phyloP scores from a whole-genome alignment of 208 protist genomes.

The Blastocrithidia nonstop region DNA sequence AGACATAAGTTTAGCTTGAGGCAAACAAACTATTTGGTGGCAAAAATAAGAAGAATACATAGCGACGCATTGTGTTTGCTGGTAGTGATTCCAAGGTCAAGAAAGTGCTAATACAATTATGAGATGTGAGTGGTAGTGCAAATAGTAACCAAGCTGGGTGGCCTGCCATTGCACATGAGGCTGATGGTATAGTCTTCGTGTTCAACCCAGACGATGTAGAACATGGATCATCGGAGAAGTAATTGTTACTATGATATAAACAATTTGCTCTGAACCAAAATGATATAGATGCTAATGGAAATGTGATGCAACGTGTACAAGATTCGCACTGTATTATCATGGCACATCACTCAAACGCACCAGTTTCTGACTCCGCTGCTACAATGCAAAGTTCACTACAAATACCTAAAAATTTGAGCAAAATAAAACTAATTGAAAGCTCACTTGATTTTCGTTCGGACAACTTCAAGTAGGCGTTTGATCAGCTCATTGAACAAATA shows the following conservation, averaged over 20 bases:
- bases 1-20: slow-evolving; percentile 69
- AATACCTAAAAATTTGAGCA: slow-evolving; percentile 67
- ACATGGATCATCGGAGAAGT: slow-evolving; percentile 57
- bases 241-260: slow-evolving; percentile 84
- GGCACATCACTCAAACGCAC: slow-evolving; percentile 52
- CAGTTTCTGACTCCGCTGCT: slow-evolving; percentile 4
- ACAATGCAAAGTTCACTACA: slow-evolving; percentile 7
- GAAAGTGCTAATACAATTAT: slow-evolving; percentile 60
- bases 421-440: slow-evolving; percentile 54
- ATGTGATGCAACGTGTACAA: slow-evolving; percentile 34
- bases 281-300: slow-evolving; percentile 47
- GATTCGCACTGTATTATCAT: slow-evolving; percentile 61
- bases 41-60: slow-evolving; percentile 1
- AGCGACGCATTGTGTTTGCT: slow-evolving; percentile 39
- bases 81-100: slow-evolving; percentile 27
- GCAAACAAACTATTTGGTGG: slow-evolving; percentile 11
- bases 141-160: slow-evolving; percentile 72
- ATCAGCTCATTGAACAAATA: slow-evolving; percentile 60
- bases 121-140: slow-evolving; percentile 73
- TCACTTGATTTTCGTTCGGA: slow-evolving; percentile 80
- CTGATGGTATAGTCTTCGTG: slow-evolving; percentile 79
- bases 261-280: slow-evolving; percentile 65
- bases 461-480: slow-evolving; percentile 86
- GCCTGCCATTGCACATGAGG: slow-evolving; percentile 55
- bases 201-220: slow-evolving; percentile 68